Conservation (phyloP, 352 stramenopile species). For the Globisporangium solare region DNA sequence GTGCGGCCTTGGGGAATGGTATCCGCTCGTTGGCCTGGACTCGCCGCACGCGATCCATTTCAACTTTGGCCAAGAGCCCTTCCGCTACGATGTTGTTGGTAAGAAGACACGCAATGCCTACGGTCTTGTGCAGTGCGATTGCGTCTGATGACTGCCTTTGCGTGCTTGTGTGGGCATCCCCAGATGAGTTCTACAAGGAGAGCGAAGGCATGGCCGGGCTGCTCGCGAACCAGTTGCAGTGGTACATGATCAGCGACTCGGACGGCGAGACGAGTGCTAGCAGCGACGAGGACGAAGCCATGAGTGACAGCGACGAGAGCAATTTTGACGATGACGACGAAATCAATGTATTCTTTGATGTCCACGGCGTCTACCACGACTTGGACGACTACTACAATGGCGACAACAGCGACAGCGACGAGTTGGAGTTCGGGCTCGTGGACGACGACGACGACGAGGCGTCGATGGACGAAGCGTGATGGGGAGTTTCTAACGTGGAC, state of each 20-base stretch:
- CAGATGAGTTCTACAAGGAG: conserved; percentile 54
- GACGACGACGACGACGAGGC: conserved; percentile 18
- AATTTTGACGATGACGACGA: neutral
- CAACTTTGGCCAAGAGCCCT: conserved; percentile 81
- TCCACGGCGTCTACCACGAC: neutral
- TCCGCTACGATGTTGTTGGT: conserved; percentile 46
- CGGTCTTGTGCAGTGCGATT: neutral
- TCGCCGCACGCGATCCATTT: conserved; percentile 68
- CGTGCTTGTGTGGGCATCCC: neutral
- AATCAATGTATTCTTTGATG: neutral
- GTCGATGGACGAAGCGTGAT: too few species aligned
- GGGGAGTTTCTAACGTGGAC: too few species aligned
- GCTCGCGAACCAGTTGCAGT: conserved; percentile 30
- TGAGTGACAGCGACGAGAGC: neutral
- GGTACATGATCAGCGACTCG: conserved; percentile 52
- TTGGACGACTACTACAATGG: neutral
- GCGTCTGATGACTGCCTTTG: conserved; percentile 8
- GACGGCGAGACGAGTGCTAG: conserved; percentile 19
- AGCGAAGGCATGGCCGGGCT: conserved; percentile 24
- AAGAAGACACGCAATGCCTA: neutral
- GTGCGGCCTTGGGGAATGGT: conserved; percentile 47
- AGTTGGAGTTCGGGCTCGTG: conserved; percentile 5
- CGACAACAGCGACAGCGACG: conserved; percentile 6
- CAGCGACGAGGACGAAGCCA: neutral
- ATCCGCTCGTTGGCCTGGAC: conserved; percentile 80